Conservation (phyloP, 352 stramenopile genomes). For the Thalassiosira mediterranea region DNA sequence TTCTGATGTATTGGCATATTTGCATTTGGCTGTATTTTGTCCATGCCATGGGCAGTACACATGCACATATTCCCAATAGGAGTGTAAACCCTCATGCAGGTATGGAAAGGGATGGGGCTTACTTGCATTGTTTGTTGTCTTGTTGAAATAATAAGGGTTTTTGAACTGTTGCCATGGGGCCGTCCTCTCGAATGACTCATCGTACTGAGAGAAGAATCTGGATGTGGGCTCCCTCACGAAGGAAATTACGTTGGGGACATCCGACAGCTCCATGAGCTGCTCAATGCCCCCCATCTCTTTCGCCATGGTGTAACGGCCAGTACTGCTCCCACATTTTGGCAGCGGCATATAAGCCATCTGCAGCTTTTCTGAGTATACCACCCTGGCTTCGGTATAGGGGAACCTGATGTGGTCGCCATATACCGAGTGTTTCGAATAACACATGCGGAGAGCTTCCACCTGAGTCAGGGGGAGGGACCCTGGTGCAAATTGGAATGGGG, state of each 20-base stretch:
- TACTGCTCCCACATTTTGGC: slow-evolving; percentile 31
- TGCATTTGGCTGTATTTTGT: slow-evolving; percentile 16
- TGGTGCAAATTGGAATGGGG: slow-evolving; percentile 23
- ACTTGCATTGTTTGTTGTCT: slow-evolving; percentile 7
- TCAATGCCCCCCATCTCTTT: slow-evolving; percentile 24
- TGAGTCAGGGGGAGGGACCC: slow-evolving; percentile 19
- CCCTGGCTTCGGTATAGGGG: not conserved
- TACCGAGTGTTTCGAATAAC: slow-evolving; percentile 18
- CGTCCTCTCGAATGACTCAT: slow-evolving; percentile 34
- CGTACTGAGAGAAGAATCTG: slow-evolving; percentile 47
- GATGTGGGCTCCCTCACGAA: slow-evolving; percentile 40
- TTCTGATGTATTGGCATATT: slow-evolving; percentile 13
- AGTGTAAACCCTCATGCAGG: slow-evolving; percentile 29
- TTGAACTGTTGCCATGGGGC: slow-evolving; percentile 19
- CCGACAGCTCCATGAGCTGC: slow-evolving; percentile 12
- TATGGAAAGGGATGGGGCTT: slow-evolving; percentile 35
- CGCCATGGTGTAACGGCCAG: slow-evolving; percentile 21
- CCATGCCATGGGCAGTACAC: slow-evolving; percentile 34
- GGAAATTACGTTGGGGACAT: slow-evolving; percentile 12
- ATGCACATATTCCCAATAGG: slow-evolving; percentile 37
- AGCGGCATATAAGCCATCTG: slow-evolving; percentile 31
- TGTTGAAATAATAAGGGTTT: not conserved
- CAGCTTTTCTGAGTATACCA: slow-evolving; percentile 21
- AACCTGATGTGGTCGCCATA: slow-evolving; percentile 21
- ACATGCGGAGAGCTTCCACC: slow-evolving; percentile 16